Base-by-base conservation (phyloP, 2,329 filamentous ascomycete species). In the Fusarium gaditjirri region DNA sequence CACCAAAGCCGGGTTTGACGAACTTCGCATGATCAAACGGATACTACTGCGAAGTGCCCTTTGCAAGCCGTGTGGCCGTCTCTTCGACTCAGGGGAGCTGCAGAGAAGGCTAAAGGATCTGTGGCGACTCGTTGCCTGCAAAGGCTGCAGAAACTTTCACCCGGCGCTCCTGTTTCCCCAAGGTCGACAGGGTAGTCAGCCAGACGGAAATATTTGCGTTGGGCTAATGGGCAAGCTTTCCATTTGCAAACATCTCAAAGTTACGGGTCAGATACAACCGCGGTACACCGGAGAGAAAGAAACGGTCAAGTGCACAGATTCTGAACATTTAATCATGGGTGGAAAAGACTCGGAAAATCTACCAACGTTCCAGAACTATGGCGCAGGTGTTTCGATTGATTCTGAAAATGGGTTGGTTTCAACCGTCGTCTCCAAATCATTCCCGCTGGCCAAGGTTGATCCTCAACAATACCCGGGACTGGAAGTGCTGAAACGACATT, bases 151-250 rank as follows among this genome's bases (percentile, higher is more conserved):
- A 8, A 0, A 7, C 5, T 29, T 9, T 29, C 62, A 68, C 10
- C 50, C 65, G 5, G 62, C 46, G 6, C 14, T 61, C n/a, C 29
- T 66, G 16, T 66, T 61, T 5, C 50, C 55, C 3, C 36, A 49
- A 8, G 19, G 33, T 4, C 10, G 60, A 38, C 17, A 21, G 25
- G 25, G 4, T 25, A 25, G 25, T 25, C 25, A 25, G 4, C 25
- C 25, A 12, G 10, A 2, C 13, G n/a, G 25, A 1, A 17, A 50
- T 7, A 16, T 35, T 5, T 68, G 55, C 12, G 25, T 68, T 6
- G 61, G 61, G 25, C 14, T 52, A 4, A 16, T 43, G 4, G 61
- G 61, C 3, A n/a, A 47, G 13, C 52, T 61, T 27, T 4, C 43
- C 4, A 10, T 44, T 3, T 68, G 55, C 16, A 31, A 38, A 2